These are phyloP conservation scores for Mycena kentingensis DNA, from an alignment of 768 basidiomycete genomes.

Conservation along the genomic window DNA sequence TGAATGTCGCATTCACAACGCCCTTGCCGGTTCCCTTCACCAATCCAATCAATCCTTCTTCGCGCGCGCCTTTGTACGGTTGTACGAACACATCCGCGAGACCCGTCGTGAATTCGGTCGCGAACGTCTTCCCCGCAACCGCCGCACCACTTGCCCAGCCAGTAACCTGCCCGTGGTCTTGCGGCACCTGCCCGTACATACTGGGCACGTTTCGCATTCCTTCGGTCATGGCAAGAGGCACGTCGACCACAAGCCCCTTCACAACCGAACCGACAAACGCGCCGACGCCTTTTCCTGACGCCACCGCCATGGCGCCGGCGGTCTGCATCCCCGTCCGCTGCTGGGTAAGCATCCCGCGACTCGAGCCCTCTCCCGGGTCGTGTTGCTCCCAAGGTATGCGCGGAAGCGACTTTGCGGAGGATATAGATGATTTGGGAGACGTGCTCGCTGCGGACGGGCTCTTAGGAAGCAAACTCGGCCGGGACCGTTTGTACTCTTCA, in stretches of 20 bases:
- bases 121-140: slow-evolving; percentile 41
- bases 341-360: not conserved
- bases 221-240: slow-evolving; percentile 34
- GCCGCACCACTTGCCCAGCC: slow-evolving; percentile 38
- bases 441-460: too few relatives aligned
- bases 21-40: slow-evolving; percentile 23
- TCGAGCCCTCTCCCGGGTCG: slow-evolving; percentile 18
- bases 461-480: too few relatives aligned
- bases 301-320: slow-evolving; percentile 35
- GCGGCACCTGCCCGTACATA: slow-evolving; percentile 37
- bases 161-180: slow-evolving; percentile 33
- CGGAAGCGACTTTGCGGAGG: not conserved
- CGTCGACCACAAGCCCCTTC: slow-evolving; percentile 32
- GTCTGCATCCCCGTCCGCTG: slow-evolving; percentile 8
- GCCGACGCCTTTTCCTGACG: slow-evolving; percentile 35
- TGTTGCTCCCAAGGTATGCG: slow-evolving; percentile 20
- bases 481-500: slow-evolving; percentile 8
- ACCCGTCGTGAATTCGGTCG: slow-evolving; percentile 10
- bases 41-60: slow-evolving; percentile 15
- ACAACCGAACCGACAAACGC: slow-evolving; percentile 24
- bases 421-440: not conserved
- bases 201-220: slow-evolving; percentile 38
- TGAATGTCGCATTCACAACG: not conserved
- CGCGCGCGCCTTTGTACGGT: slow-evolving; percentile 21
- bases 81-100: slow-evolving; percentile 15